Evolutionary conservation across 108 stramenopile genomes (phyloP).

Genomic region (Nitzschia inconspicua): DNA sequence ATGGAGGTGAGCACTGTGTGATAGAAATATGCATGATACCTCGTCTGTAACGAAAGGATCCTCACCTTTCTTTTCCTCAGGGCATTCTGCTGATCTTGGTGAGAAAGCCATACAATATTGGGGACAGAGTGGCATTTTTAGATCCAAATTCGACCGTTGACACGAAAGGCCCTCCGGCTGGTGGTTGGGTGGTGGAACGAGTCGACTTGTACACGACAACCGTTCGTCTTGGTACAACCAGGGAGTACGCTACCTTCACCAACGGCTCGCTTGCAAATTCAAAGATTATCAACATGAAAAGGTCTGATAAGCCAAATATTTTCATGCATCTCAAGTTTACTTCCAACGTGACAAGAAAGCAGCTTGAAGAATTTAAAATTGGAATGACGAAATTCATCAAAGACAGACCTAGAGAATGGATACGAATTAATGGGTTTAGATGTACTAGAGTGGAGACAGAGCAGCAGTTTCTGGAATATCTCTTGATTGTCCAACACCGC

Average conservation of each 20-base stretch:
- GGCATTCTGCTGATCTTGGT: conserved; percentile 45
- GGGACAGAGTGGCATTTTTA: conserved; percentile 55
- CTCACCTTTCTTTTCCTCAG: conserved; percentile 9
- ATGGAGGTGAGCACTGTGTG: conserved; percentile 51
- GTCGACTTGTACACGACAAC: conserved; percentile 75
- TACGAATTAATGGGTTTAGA: conserved; percentile 47
- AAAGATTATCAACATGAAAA: conserved; percentile 74
- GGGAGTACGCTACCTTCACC: conserved; percentile 69
- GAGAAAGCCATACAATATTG: conserved; percentile 76
- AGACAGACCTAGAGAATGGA: conserved; percentile 68
- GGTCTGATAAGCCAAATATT: conserved; percentile 64
- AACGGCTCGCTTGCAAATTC: conserved; percentile 65
- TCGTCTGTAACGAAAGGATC: neutral
- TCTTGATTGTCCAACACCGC: conserved; percentile 27
- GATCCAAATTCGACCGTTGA: conserved; percentile 4
- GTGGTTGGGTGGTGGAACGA: conserved; percentile 70
- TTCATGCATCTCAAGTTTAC: conserved; percentile 63
- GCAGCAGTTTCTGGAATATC: conserved; percentile 65
- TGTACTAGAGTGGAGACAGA: conserved; percentile 59
- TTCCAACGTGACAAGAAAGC: conserved; percentile 46
- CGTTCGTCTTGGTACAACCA: conserved; percentile 57
- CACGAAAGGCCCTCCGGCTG: conserved; percentile 3
- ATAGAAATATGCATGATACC: neutral
- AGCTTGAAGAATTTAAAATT: conserved; percentile 35
- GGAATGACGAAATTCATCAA: conserved; percentile 59